Percentiles rank a stretch among this genome's conserved stretches.
phyloP scores from a whole-genome alignment of 257 asterid species.

The Solanum etuberosum region DNA sequence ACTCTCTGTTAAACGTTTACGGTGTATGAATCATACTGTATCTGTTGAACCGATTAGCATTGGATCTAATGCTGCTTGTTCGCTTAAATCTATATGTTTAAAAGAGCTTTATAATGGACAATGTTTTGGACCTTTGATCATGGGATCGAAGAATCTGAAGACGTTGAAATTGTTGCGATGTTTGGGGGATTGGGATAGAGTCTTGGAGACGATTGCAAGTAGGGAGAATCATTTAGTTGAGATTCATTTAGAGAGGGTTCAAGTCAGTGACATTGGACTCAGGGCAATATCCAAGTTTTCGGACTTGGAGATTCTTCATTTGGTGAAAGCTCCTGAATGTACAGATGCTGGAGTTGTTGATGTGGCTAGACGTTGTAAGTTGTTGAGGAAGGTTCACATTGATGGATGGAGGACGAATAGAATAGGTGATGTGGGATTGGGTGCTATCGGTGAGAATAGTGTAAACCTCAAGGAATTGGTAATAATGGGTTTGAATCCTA shows the following conservation, averaged over 20 bases:
- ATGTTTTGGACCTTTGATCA: conserved; percentile 53
- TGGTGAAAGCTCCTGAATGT: conserved; percentile 63
- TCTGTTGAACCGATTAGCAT: conserved; percentile 53
- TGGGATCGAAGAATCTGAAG: conserved; percentile 45
- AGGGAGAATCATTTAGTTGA: conserved; percentile 40
- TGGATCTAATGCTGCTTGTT: conserved; percentile 32
- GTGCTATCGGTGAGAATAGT: conserved; percentile 47
- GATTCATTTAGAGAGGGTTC: conserved; percentile 70
- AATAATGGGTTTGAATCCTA: conserved; percentile 68
- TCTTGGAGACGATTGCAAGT: conserved; percentile 33
- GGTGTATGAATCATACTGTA: conserved; percentile 45
- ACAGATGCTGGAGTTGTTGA: conserved; percentile 51
- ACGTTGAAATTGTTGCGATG: conserved; percentile 59
- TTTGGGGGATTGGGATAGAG: conserved; percentile 69
- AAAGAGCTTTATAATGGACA: conserved; percentile 72
- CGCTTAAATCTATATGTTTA: conserved; percentile 51
- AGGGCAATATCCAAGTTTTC: conserved; percentile 39
- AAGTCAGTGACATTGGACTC: conserved; percentile 62
- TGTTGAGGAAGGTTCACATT: conserved; percentile 72
- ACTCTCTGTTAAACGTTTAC: conserved; percentile 54
- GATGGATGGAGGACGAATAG: conserved; percentile 83
- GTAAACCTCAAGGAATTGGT: conserved; percentile 63
- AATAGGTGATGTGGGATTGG: conserved; percentile 68
- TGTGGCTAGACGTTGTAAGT: conserved; percentile 59
- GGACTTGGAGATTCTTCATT: conserved; percentile 55